Evolutionary conservation across 352 stramenopile genomes (phyloP).

Genomic region (Pythium inflatum): DNA sequence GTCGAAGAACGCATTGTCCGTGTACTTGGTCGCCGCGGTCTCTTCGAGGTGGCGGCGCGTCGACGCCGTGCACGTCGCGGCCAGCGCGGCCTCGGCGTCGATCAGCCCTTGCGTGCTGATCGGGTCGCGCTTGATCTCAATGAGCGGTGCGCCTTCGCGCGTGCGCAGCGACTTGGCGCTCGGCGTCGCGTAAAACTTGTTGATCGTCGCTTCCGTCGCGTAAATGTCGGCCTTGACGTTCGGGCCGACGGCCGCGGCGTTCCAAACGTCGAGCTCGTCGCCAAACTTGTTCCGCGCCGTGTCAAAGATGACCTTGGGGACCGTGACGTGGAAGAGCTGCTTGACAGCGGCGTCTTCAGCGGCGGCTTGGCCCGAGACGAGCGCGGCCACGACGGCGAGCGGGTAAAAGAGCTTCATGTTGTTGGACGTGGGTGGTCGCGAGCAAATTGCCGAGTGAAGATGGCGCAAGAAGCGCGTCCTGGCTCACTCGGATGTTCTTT

Average conservation of each 20-base stretch:
- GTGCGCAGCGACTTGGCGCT: conserved; percentile 20
- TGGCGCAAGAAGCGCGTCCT: background rate
- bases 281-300: conserved; percentile 27
- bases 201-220: conserved; percentile 27
- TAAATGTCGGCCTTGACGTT: conserved; percentile 39
- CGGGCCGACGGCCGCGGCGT: conserved; percentile 11
- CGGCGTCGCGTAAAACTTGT: conserved; percentile 31
- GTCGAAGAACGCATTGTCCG: conserved; percentile 42
- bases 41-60: conserved; percentile 27
- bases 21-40: conserved; percentile 32
- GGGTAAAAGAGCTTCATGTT: conserved; percentile 37
- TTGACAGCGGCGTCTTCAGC: conserved; percentile 32
- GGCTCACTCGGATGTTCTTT: background rate
- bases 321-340: conserved; percentile 42
- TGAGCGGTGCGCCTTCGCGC: conserved; percentile 17
- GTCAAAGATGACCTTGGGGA: conserved; percentile 36
- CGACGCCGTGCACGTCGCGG: conserved; percentile 16
- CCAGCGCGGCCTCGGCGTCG: conserved; percentile 1
- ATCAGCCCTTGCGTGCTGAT: conserved; percentile 21
- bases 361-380: conserved; percentile 22
- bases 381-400: conserved; percentile 22
- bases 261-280: conserved; percentile 36
- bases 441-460: conserved; percentile 28
- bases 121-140: conserved; percentile 18
- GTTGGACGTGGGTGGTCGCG: background rate